These are phyloP conservation scores for Arachis monticola DNA, from an alignment of 331 rosid species.

Conservation along the genomic window DNA sequence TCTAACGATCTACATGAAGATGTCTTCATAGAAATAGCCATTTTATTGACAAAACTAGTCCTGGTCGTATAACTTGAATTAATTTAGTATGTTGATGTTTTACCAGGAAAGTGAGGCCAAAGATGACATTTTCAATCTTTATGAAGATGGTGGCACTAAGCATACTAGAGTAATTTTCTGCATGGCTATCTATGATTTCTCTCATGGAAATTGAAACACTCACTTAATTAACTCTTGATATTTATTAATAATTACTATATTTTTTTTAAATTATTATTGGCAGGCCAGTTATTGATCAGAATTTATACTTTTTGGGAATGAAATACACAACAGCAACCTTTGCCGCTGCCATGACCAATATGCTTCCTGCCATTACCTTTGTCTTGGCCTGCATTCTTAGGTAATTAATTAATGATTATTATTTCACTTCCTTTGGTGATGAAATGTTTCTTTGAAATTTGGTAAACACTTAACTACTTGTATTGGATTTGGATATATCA, in stretches of 20 bases:
- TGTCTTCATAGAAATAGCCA: too few relatives aligned
- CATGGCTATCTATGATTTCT: conserved; percentile 1
- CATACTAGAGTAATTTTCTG: conserved; percentile 72
- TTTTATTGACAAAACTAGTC: too few relatives aligned
- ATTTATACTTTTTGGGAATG: conserved; percentile 88
- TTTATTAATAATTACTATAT: not conserved
- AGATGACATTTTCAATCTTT: conserved; percentile 83
- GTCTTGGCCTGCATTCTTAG: conserved; percentile 80
- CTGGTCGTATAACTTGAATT: not conserved
- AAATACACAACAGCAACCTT: conserved; percentile 96
- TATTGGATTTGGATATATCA: not conserved
- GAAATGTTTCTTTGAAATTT: not conserved
- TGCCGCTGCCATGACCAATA: conserved; percentile 83
- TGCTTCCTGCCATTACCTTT: conserved; percentile 93
- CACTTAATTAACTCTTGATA: not conserved
- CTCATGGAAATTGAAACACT: not conserved
- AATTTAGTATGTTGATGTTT: conserved; percentile 32
- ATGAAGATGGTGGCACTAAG: conserved; percentile 66
- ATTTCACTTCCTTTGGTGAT: not conserved
- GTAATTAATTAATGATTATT: conserved; percentile 38
- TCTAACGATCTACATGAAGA: too few relatives aligned
- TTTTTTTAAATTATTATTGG: conserved; percentile 2
- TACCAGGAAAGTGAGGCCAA: conserved; percentile 87
- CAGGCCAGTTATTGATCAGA: conserved; percentile 98
- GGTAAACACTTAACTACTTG: not conserved